Evolutionary conservation across 2,329 filamentous ascomycete genomes (phyloP), one percentile per base, ranked within the genome.

Genomic region (Fusarium temperatum): DNA sequence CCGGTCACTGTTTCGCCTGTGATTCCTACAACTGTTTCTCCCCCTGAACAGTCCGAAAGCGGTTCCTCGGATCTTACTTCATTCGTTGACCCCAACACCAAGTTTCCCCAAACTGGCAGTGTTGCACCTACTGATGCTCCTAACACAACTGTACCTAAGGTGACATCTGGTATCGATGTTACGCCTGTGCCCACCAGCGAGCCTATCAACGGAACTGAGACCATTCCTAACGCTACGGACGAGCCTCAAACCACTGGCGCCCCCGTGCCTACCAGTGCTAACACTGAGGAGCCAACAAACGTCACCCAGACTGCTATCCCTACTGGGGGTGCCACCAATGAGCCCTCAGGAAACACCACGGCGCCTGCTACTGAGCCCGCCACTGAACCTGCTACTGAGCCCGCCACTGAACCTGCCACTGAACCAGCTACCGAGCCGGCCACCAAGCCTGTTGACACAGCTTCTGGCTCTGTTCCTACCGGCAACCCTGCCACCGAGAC

Each of bases 211-310:
- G 53, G 57, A 13, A 75, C 74, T 3, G 51, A 70, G 38, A 63
- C 74, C 6, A 44, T 30, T 20, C 60, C 67, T 30, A 47, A 50
- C 14, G 39, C 10, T 18, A 70, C 67, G 12, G 53, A 26, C 14
- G 63, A 56, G 26, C 60, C 73, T 22, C 57, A 73, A 42, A 74
- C 72, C 11, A 63, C 72, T 35, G 60, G 55, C n/a, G 54, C 70
- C 13, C 39, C 38, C 15, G 63, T 62, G 35, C 38, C 68, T 8
- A 65, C 62, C 17, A 32, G 22, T n/a, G 44, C 20, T 20, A 51
- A 44, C 39, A 61, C 50, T 11, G 47, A 51, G 26, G 63, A 62
- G 35, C 50, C 62, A 42, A 70, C 68, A 13, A 53, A 59, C 13
- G 24, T 28, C 22, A 57, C 39, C 20, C 44, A 62, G 28, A 75